These are phyloP conservation scores for Colletotrichum spaethianum DNA, from an alignment of 2,329 filamentous ascomycete species.

Conservation along the genomic window DNA sequence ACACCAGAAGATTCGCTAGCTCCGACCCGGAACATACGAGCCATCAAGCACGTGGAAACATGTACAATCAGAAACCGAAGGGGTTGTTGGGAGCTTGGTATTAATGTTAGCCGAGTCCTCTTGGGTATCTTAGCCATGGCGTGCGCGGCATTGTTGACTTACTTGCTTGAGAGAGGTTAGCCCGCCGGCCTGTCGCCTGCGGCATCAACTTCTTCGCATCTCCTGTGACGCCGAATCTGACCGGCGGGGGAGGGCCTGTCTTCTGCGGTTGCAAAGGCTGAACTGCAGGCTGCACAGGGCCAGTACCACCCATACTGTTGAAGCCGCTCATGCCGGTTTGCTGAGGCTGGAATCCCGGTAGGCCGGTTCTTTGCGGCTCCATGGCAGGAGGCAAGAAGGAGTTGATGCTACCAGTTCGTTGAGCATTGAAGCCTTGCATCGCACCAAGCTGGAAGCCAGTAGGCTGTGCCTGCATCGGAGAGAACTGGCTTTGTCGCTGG, in stretches of 20 bases:
- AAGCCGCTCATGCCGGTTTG: constrained; percentile 67
- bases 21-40: neutral
- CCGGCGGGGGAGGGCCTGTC: constrained; percentile 81
- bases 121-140: neutral
- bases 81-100: constrained; percentile 65
- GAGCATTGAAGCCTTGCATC: constrained; percentile 66
- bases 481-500: constrained; percentile 57
- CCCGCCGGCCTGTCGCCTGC: constrained; percentile 90
- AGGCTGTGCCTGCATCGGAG: constrained; percentile 71
- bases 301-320: constrained; percentile 44
- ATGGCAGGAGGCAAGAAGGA: constrained; percentile 71
- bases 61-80: constrained; percentile 61
- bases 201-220: constrained; percentile 83
- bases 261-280: constrained; percentile 63
- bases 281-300: constrained; percentile 52
- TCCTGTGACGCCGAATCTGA: constrained; percentile 86
- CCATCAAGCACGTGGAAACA: constrained; percentile 6
- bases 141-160: constrained; percentile 65
- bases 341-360: constrained; percentile 63
- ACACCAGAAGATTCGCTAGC: constrained; percentile 24
- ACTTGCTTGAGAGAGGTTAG: constrained; percentile 96
- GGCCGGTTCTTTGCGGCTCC: constrained; percentile 72
- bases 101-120: constrained; percentile 38
- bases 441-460: constrained; percentile 70
- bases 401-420: constrained; percentile 64